A percentile compares a stretch with the other conserved stretches of the same genome.
These are phyloP conservation scores for Saturnispora zaruensis DNA, from an alignment of 805 yeast genomes.

Conservation along the genomic window DNA sequence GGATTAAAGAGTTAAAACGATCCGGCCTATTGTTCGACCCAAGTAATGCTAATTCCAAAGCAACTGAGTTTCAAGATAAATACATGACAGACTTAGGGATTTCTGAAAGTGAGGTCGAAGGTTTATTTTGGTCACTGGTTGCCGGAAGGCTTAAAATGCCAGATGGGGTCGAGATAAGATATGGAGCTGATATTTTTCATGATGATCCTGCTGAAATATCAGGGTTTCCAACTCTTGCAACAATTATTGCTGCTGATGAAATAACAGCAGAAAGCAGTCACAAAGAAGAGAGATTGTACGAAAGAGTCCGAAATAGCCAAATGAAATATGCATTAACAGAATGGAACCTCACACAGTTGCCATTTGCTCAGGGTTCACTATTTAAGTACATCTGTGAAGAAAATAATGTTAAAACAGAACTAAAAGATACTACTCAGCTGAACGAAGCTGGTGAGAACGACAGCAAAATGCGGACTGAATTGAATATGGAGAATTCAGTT, in stretches of 20 bases:
- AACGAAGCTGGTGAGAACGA: not conserved
- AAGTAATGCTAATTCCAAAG: not conserved
- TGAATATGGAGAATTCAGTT: conserved; percentile 32
- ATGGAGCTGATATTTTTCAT: conserved; percentile 82
- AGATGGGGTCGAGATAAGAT: conserved; percentile 46
- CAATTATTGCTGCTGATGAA: not conserved
- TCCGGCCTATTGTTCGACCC: not conserved
- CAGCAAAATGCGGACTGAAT: conserved; percentile 15
- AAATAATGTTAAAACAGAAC: not conserved
- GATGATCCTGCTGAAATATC: conserved; percentile 55
- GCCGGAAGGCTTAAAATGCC: conserved; percentile 11
- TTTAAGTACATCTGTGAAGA: conserved; percentile 40
- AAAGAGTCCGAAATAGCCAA: not conserved
- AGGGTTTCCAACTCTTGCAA: conserved; percentile 54
- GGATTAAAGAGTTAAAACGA: conserved; percentile 3
- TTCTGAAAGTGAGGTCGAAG: conserved; percentile 42
- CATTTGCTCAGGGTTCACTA: conserved; percentile 62
- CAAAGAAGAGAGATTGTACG: conserved; percentile 14
- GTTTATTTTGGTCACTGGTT: conserved; percentile 53
- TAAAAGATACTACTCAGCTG: not conserved
- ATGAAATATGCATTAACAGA: conserved; percentile 46
- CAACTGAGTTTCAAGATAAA: not conserved
- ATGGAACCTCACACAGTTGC: conserved; percentile 68
- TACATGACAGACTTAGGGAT: not conserved
- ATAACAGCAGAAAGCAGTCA: conserved; percentile 9